Evolutionary conservation across 1,139 yeast species (phyloP).

Genomic region (Diutina rugosa): DNA sequence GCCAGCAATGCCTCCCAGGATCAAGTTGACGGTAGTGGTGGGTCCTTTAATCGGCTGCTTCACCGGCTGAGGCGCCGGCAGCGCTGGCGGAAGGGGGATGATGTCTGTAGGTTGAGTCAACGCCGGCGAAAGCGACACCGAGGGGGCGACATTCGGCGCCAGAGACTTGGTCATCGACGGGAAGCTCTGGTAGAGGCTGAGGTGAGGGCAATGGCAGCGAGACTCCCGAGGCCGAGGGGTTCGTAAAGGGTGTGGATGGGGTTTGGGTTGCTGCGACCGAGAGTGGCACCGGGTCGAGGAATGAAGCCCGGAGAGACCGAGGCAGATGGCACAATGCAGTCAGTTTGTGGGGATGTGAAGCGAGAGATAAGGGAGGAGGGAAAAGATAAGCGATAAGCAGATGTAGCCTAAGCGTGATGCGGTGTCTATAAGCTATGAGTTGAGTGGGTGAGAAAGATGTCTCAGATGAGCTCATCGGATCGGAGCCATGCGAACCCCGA

Average conservation of each 20-base stretch:
- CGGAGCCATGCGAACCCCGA: too few species aligned
- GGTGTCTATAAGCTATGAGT: too few species aligned
- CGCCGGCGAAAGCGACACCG: not conserved
- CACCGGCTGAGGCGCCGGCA: not conserved
- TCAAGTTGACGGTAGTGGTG: constrained; percentile 30
- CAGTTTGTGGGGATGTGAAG: too few species aligned
- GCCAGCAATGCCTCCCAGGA: constrained; percentile 85
- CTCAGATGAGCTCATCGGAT: too few species aligned
- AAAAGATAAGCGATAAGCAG: too few species aligned
- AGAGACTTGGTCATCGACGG: constrained; percentile 3
- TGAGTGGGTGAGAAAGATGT: too few species aligned
- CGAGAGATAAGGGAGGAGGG: too few species aligned
- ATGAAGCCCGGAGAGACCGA: not conserved
- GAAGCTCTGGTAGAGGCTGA: not conserved
- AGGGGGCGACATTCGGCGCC: not conserved
- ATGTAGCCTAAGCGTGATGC: too few species aligned
- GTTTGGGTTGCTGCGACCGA: not conserved
- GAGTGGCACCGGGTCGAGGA: not conserved
- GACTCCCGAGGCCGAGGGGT: too few species aligned
- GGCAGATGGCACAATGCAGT: too few species aligned
- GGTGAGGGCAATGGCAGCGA: not conserved
- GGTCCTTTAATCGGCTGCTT: not conserved
- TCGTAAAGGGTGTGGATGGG: not conserved
- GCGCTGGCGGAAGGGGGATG: constrained; percentile 4
- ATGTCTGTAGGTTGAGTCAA: not conserved